Conservation (phyloP, 768 basidiomycete genomes). For the Termitomyces sp. region DNA sequence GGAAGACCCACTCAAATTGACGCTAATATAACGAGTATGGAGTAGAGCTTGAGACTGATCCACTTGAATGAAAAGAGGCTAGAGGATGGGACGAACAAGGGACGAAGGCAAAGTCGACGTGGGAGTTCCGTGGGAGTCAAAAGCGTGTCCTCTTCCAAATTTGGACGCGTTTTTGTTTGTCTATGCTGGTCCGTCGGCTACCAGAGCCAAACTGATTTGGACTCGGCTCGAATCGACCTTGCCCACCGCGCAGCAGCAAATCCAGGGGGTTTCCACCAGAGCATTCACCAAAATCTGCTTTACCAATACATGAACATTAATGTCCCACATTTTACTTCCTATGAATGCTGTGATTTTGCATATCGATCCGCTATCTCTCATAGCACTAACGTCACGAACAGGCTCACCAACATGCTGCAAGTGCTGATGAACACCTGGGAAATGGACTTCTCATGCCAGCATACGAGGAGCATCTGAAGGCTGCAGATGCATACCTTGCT, state of each 20-base stretch:
- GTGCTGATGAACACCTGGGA: slow-evolving; percentile 67
- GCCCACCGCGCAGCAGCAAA: neutral
- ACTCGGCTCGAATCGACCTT: neutral
- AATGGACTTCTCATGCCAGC: slow-evolving; percentile 71
- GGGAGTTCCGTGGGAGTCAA: too few relatives aligned
- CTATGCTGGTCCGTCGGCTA: neutral
- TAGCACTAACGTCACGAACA: slow-evolving; percentile 23
- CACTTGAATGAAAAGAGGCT: neutral
- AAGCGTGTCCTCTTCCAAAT: neutral
- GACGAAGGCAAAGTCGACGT: neutral
- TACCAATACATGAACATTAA: slow-evolving; percentile 4
- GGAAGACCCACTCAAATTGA: neutral
- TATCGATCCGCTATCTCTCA: neutral
- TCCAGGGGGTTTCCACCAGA: neutral
- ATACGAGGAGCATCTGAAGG: slow-evolving; percentile 69
- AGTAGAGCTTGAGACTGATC: neutral
- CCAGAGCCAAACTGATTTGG: neutral
- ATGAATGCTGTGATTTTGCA: slow-evolving; percentile 45
- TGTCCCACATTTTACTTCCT: slow-evolving; percentile 36
- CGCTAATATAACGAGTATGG: neutral
- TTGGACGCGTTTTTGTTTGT: slow-evolving; percentile 3
- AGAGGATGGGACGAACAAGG: neutral
- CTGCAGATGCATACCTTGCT: slow-evolving; percentile 70
- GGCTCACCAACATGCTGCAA: slow-evolving; percentile 82
- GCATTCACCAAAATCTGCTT: neutral